Percentiles rank a stretch among this genome's conserved stretches.
These are phyloP conservation scores for Nothophoma quercina DNA, from an alignment of 2,329 filamentous ascomycete species.

Conservation along the genomic window DNA sequence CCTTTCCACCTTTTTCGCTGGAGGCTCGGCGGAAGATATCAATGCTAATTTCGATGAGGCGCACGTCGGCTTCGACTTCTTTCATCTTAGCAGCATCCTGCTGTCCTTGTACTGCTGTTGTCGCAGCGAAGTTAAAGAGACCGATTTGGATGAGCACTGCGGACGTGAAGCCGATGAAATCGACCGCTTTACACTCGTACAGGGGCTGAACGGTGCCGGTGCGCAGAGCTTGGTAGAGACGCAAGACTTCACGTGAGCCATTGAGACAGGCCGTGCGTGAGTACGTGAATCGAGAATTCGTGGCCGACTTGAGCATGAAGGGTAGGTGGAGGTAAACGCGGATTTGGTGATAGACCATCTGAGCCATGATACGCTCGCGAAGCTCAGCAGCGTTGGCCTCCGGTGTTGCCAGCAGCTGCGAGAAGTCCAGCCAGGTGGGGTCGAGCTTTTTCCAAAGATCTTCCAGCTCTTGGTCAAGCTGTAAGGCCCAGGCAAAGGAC, in stretches of 20 bases:
- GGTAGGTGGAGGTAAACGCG: conserved; percentile 56
- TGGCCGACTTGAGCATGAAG: conserved; percentile 52
- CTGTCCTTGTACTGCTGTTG: not conserved
- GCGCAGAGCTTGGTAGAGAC: conserved; percentile 50
- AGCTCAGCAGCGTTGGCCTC: conserved; percentile 47
- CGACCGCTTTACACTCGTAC: conserved; percentile 57
- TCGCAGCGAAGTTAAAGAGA: conserved; percentile 47
- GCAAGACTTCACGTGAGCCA: conserved; percentile 52
- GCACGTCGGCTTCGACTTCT: conserved; percentile 46
- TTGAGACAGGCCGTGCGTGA: conserved; percentile 51
- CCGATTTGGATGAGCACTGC: conserved; percentile 55
- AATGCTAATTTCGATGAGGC: conserved; percentile 50
- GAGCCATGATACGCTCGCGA: conserved; percentile 50
- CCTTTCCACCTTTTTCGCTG: conserved; percentile 51
- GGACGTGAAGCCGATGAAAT: conserved; percentile 57
- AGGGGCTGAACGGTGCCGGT: conserved; percentile 45
- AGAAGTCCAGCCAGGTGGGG: conserved; percentile 50
- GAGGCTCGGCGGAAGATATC: conserved; percentile 53
- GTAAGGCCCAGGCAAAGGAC: conserved; percentile 50
- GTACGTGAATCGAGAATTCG: conserved; percentile 49
- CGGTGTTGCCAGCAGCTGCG: conserved; percentile 34
- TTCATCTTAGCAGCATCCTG: conserved; percentile 23
- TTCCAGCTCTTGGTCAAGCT: conserved; percentile 55
- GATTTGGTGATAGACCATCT: conserved; percentile 56
- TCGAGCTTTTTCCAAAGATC: conserved; percentile 48